Conservation (phyloP, 2,329 filamentous ascomycete genomes). For the Neopestalotiopsis sp. region DNA sequence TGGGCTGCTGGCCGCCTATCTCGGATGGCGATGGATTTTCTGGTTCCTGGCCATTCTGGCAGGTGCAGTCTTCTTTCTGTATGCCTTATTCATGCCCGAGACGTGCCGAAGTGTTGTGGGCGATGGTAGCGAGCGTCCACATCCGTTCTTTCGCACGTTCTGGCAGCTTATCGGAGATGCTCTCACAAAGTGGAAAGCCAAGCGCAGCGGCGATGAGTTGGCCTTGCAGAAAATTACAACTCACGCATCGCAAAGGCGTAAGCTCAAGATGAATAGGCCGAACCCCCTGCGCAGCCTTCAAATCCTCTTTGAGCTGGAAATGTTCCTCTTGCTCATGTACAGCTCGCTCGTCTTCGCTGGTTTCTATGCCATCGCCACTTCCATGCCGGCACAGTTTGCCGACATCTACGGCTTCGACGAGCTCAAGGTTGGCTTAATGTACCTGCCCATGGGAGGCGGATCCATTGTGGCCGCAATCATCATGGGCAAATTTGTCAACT, state of each 20-base stretch:
- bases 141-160: constrained; percentile 30
- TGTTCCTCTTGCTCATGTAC: constrained; percentile 39
- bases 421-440: constrained; percentile 47
- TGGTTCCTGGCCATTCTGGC: constrained; percentile 30
- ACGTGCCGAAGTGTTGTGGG: constrained; percentile 49
- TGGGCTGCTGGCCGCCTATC: constrained; percentile 52
- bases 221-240: constrained; percentile 21
- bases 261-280: constrained; percentile 29
- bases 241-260: constrained; percentile 22
- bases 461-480: constrained; percentile 38
- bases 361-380: constrained; percentile 40
- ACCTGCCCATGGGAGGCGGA: constrained; percentile 42
- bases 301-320: constrained; percentile 42
- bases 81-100: constrained; percentile 40
- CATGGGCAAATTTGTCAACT: constrained; percentile 59
- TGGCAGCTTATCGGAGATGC: constrained; percentile 31
- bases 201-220: constrained; percentile 12
- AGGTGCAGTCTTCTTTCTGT: constrained; percentile 22
- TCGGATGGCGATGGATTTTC: constrained; percentile 32
- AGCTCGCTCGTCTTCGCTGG: constrained; percentile 38
- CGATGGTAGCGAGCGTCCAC: constrained; percentile 45
- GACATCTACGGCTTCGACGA: constrained; percentile 60
- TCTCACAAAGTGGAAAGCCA: constrained; percentile 4
- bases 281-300: constrained; percentile 39
- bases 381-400: constrained; percentile 35